These are phyloP conservation scores for Sanguinoderma infundibulare DNA, from an alignment of 1,284 basidiomycete species.

Conservation along the genomic window DNA sequence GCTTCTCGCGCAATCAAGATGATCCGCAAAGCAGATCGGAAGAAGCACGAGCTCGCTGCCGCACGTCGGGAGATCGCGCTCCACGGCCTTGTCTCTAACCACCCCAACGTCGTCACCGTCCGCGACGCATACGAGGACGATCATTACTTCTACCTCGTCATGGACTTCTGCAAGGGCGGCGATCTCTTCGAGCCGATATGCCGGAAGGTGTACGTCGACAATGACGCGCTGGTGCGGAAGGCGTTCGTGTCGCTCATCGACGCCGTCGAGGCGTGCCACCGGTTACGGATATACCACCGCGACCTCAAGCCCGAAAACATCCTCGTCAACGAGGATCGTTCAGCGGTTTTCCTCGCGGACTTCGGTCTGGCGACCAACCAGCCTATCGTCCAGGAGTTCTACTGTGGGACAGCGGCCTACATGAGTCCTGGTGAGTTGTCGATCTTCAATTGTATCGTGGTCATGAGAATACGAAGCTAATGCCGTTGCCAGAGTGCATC, in stretches of 20 bases:
- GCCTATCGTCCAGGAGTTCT: conserved; percentile 52
- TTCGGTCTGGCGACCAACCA: conserved; percentile 67
- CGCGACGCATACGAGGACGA: conserved; percentile 57
- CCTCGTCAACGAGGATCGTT: conserved; percentile 50
- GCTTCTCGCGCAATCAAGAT: conserved; percentile 10
- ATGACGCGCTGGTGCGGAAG: conserved; percentile 51
- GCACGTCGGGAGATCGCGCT: conserved; percentile 31
- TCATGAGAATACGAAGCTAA: not conserved
- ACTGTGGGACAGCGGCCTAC: conserved; percentile 54
- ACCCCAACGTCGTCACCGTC: conserved; percentile 60
- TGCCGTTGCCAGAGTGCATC: conserved; percentile 26
- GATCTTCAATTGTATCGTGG: not conserved
- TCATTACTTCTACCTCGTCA: conserved; percentile 58
- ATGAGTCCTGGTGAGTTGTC: conserved; percentile 53
- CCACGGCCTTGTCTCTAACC: conserved; percentile 57
- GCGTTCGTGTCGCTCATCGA: conserved; percentile 65
- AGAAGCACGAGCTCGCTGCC: conserved; percentile 10
- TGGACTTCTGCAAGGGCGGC: conserved; percentile 65
- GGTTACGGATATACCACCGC: conserved; percentile 63
- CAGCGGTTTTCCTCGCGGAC: conserved; percentile 59
- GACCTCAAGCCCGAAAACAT: conserved; percentile 80
- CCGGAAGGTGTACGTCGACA: conserved; percentile 47
- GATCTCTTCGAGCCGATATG: conserved; percentile 68
- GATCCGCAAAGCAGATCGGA: conserved; percentile 32
- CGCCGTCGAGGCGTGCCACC: conserved; percentile 64